These are phyloP conservation scores for Solanum etuberosum DNA, from an alignment of 257 asterid species.

Conservation along the genomic window DNA sequence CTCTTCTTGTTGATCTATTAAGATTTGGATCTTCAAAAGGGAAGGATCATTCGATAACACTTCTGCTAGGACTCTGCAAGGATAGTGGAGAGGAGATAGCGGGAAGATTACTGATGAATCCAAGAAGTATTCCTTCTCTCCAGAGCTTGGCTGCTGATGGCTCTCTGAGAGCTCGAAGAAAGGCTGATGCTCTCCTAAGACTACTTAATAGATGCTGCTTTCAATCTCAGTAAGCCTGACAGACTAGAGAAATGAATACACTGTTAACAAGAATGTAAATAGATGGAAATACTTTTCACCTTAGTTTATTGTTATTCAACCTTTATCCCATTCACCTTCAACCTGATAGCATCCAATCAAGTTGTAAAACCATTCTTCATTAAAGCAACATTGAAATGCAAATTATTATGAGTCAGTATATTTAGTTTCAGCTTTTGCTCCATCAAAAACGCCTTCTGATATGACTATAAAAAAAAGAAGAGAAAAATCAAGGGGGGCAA, in stretches of 20 bases:
- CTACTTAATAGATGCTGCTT: conserved; percentile 72
- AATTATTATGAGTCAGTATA: not conserved
- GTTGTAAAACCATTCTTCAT: not conserved
- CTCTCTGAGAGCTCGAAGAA: conserved; percentile 55
- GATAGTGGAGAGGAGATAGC: conserved; percentile 77
- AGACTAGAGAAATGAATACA: conserved; percentile 6
- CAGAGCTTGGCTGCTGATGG: conserved; percentile 54
- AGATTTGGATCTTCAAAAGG: conserved; percentile 77
- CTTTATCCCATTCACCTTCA: not conserved
- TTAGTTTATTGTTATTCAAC: not conserved
- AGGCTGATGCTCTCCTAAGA: conserved; percentile 81
- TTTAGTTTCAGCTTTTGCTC: not conserved
- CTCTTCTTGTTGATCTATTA: conserved; percentile 70
- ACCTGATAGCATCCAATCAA: not conserved
- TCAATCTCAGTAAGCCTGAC: conserved; percentile 22
- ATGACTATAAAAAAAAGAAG: not conserved
- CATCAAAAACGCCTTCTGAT: not conserved
- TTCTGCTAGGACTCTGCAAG: conserved; percentile 67
- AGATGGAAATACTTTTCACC: conserved; percentile 6
- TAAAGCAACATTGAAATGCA: not conserved
- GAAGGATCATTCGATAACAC: conserved; percentile 65
- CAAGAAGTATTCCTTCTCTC: conserved; percentile 67
- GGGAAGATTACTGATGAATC: conserved; percentile 54
- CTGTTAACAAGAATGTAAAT: conserved; percentile 14
- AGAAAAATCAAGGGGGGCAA: not conserved